Base-by-base conservation (phyloP, 2,329 filamentous ascomycete species). In the Penicillium capsulatum region DNA sequence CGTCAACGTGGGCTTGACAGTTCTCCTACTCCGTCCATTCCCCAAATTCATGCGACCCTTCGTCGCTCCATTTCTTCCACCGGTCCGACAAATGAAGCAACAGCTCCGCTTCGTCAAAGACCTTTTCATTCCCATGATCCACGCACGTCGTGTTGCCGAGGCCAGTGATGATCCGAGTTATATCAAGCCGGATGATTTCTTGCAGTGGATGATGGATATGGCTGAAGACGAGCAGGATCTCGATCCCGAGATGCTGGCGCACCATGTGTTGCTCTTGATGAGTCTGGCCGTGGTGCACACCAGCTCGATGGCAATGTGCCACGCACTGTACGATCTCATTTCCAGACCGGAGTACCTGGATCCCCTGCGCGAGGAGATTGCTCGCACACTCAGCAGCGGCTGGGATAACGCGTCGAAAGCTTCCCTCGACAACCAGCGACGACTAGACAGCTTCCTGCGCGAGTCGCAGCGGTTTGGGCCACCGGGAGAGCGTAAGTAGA, bases 241-340 rank as follows among this genome's bases (percentile, higher is more conserved):
- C 9, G 40, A 58, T 1, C 45, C 58, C 2, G 47, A 42, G 3
- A 43, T 50, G 4, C 38, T 61, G 19, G 52, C 58, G 2, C 53
- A 58, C 29, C 53, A 53, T 20, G 40, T 59, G 30, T 38, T 61
- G 26, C 41, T 55, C 7, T 34, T 59, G 10, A 55, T 57, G 26
- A 55, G 51, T 31, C 28, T 61, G 31, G 55, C 54, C 2, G 48
- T 58, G 17, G 46, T 57, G 4, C 57, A 61, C 27, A 60, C 58
- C 4, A 58, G 53, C 17, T 50, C 58, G 1, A 57, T 58, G 42
- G 46, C 54, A 1, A 42, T 60, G 40, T 58, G 52, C 4, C 58
- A 77, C 67, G 38, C 68, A 38, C 64, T 81, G 14, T 78, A 73
- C 48, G 71, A 75, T 47, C 53, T 81, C 2, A 69, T 71, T 0